These are phyloP conservation scores for Hirsutella thompsonii DNA, from an alignment of 2,329 filamentous ascomycete genomes.

Conservation along the genomic window DNA sequence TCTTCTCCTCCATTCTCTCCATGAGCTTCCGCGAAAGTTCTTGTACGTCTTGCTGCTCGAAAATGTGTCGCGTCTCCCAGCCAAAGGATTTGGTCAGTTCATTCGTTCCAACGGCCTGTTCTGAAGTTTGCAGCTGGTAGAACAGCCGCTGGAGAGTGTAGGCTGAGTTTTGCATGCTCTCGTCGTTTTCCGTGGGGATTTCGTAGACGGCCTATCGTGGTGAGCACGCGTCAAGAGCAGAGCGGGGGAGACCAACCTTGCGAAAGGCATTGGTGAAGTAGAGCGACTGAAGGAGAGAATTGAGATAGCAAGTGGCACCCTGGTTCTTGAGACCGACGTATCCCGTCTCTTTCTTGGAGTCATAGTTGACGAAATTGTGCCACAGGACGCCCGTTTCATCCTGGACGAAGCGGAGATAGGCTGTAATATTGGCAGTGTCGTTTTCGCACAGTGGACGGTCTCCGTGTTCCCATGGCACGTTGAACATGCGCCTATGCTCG, in stretches of 20 bases:
- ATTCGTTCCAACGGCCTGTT: slow-evolving; percentile 71
- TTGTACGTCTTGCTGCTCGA: slow-evolving; percentile 97
- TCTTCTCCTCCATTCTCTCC: slow-evolving; percentile 92
- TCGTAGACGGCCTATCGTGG: slow-evolving; percentile 74
- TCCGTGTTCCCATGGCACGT: slow-evolving; percentile 57
- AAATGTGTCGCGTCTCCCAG: slow-evolving; percentile 96
- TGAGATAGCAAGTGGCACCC: slow-evolving; percentile 82
- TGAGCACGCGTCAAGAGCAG: slow-evolving; percentile 2
- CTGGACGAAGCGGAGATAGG: slow-evolving; percentile 69
- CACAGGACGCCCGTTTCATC: slow-evolving; percentile 81
- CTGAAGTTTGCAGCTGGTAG: slow-evolving; percentile 84
- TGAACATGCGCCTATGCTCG: slow-evolving; percentile 77
- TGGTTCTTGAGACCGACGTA: slow-evolving; percentile 96
- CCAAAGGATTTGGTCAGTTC: slow-evolving; percentile 95
- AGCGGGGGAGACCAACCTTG: slow-evolving; percentile 43
- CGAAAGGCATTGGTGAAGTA: slow-evolving; percentile 90
- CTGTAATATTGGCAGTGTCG: slow-evolving; percentile 66
- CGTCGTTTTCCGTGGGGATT: slow-evolving; percentile 82
- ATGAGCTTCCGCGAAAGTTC: slow-evolving; percentile 93
- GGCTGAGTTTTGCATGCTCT: slow-evolving; percentile 73
- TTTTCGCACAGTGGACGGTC: slow-evolving; percentile 63
- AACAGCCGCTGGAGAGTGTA: slow-evolving; percentile 91
- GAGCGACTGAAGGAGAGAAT: slow-evolving; percentile 71
- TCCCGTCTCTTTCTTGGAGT: slow-evolving; percentile 98
- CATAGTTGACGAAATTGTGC: slow-evolving; percentile 89